Percentiles rank a stretch among this genome's conserved stretches.
Conservation (phyloP, 2,329 filamentous ascomycete species). For the Tolypocladium inflatum region DNA sequence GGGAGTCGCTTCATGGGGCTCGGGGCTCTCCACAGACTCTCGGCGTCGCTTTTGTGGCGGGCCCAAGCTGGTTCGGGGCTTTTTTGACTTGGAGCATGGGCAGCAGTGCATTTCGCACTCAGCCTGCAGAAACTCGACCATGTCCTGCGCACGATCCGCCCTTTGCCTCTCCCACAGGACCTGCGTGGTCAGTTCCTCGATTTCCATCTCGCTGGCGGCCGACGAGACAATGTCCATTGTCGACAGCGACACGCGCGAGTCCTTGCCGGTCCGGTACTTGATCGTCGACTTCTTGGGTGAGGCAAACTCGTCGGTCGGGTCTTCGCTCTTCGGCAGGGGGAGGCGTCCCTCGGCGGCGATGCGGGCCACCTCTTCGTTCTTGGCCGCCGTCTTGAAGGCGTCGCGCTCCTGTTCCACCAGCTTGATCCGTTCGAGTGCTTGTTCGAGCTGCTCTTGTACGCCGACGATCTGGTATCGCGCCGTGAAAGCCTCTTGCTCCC, state of each 20-base stretch:
- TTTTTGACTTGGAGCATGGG: slow-evolving; percentile 38
- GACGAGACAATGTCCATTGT: slow-evolving; percentile 44
- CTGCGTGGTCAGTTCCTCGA: slow-evolving; percentile 44
- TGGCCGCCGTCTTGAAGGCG: slow-evolving; percentile 59
- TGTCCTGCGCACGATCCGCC: slow-evolving; percentile 60
- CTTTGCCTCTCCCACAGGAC: slow-evolving; percentile 52
- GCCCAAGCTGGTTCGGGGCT: slow-evolving; percentile 7
- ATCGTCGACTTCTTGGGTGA: slow-evolving; percentile 37
- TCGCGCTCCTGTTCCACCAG: slow-evolving; percentile 66
- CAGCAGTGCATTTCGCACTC: slow-evolving; percentile 64
- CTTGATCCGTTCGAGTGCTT: slow-evolving; percentile 52
- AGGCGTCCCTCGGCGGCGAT: slow-evolving; percentile 64
- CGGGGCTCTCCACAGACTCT: slow-evolving; percentile 5
- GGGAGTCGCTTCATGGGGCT: neutral
- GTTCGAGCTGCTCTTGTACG: slow-evolving; percentile 57
- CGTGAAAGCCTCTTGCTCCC: slow-evolving; percentile 61
- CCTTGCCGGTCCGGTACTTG: slow-evolving; percentile 20
- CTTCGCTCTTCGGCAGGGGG: slow-evolving; percentile 47
- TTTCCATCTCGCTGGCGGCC: slow-evolving; percentile 45
- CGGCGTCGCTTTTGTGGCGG: slow-evolving; percentile 10
- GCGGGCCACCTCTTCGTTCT: slow-evolving; percentile 63
- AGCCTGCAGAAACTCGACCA: slow-evolving; percentile 66
- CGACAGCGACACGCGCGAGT: slow-evolving; percentile 37
- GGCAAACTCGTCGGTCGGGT: slow-evolving; percentile 50
- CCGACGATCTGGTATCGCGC: slow-evolving; percentile 57